These are phyloP conservation scores for Colletotrichum tropicale DNA, from an alignment of 2,329 filamentous ascomycete genomes.

Conservation along the genomic window DNA sequence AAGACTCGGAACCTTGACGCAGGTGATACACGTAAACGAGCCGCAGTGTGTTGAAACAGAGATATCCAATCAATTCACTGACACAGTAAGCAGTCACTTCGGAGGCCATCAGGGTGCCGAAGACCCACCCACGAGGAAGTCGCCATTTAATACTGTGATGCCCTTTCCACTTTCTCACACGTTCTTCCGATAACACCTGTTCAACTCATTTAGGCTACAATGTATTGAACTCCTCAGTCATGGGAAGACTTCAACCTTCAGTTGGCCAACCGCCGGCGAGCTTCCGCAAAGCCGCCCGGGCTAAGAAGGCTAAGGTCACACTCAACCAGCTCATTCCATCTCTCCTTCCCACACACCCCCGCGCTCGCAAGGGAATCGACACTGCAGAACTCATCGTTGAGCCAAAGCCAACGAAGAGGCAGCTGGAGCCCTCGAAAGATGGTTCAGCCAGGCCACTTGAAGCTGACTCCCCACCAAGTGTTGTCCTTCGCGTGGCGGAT, in stretches of 20 bases:
- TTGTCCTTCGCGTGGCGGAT: slow-evolving; percentile 54
- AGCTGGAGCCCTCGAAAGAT: background rate
- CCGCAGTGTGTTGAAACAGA: background rate
- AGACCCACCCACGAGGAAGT: background rate
- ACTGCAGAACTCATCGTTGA: slow-evolving; percentile 51
- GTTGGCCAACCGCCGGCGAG: slow-evolving; percentile 15
- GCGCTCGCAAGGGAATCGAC: slow-evolving; percentile 60
- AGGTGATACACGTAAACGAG: background rate
- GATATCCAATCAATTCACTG: background rate
- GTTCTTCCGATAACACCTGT: background rate
- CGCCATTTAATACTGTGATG: background rate
- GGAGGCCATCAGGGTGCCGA: background rate
- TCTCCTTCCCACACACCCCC: slow-evolving; percentile 55
- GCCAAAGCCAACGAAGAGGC: slow-evolving; percentile 21
- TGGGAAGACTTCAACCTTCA: slow-evolving; percentile 18
- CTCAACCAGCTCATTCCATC: slow-evolving; percentile 65
- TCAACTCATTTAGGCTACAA: background rate
- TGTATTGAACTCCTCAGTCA: background rate
- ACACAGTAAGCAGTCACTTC: background rate
- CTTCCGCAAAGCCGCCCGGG: slow-evolving; percentile 36
- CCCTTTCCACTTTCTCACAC: background rate
- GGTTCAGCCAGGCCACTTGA: background rate
- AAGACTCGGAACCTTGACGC: background rate
- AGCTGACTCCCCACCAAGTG: slow-evolving; percentile 27
- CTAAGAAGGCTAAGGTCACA: slow-evolving; percentile 62